Evolutionary conservation across 2,329 filamentous ascomycete genomes (phyloP).

Genomic region (Plenodomus tracheiphilus): DNA sequence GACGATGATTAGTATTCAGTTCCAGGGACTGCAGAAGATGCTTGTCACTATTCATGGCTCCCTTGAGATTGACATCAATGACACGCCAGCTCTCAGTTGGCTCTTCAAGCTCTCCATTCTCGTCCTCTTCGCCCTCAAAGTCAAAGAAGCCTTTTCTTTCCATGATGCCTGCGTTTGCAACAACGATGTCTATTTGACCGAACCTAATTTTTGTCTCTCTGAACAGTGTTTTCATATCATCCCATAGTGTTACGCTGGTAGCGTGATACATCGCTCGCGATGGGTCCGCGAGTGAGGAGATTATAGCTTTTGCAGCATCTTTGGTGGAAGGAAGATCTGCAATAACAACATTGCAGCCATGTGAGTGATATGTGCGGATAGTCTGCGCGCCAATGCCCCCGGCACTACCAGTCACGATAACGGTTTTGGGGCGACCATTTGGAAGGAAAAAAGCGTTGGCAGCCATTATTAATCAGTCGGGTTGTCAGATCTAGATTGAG

Average conservation of each 20-base stretch:
- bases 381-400: conserved; percentile 49
- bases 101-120: conserved; percentile 33
- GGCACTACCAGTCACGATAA: conserved; percentile 48
- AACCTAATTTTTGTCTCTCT: conserved; percentile 36
- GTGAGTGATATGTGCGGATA: conserved; percentile 40
- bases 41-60: conserved; percentile 49
- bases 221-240: conserved; percentile 42
- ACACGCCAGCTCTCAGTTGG: conserved; percentile 26
- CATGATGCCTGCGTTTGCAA: conserved; percentile 52
- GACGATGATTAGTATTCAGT: neutral
- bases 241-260: conserved; percentile 45
- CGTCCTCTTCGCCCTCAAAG: conserved; percentile 39
- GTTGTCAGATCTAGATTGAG: too few relatives aligned
- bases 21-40: neutral
- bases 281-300: conserved; percentile 29
- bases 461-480: neutral
- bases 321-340: conserved; percentile 37
- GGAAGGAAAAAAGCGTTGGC: conserved; percentile 8
- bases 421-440: conserved; percentile 38
- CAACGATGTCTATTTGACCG: conserved; percentile 45
- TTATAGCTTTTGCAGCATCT: conserved; percentile 32
- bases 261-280: conserved; percentile 41
- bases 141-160: conserved; percentile 37
- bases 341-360: conserved; percentile 47
- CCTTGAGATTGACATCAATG: conserved; percentile 50